Evolutionary conservation across 2,329 filamentous ascomycete genomes (phyloP), one percentile per base, ranked within the genome.

Genomic region (Ascochyta lentis): DNA sequence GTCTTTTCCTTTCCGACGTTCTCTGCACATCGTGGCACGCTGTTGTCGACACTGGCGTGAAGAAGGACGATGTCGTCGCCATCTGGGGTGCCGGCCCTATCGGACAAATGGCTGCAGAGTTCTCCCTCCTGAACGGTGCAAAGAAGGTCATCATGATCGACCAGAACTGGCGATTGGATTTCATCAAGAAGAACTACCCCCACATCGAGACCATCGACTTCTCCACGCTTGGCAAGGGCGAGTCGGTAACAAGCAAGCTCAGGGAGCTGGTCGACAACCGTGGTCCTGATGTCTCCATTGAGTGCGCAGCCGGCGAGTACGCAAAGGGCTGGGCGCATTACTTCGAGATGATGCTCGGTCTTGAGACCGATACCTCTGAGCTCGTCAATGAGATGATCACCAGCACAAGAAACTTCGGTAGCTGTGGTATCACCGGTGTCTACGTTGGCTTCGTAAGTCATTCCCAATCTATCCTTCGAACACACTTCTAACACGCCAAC

Each of bases 31-130:
- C 87, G 9, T 96, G 91, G 83, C 88, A 96, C 69, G 86, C 85
- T 47, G 91, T 96, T 34, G 88, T 92, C 38, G 91, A 96, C 68
- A 96, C 91, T 0, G 89, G 86, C 1, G 89, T 96, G n/a, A 87
- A 90, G 59, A 81, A 88, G 31, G 86, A 84, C 12, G 91, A 96
- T 65, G 80, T 87, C 2, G 91, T 96, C 1, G 91, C 90, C 31
- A 86, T 96, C 57, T 96, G 91, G 85, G 92, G 91, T n/a, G 90
- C 88, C 0, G 92, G 92, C 0, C 92, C 91, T 0, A 90, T 96
- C 47, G 92, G 92, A 0, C 90, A 91, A 49, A 96, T 94, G 77
- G 86, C 83, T 2, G 89, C 88, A 1, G 80, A 86, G 37, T 88
- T 86, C 72, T 78, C 88, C 0, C 80, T 91, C 52, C 77, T 85